Conservation (phyloP, 2,329 filamentous ascomycete genomes). For the Ophiostoma novo-ulmi region DNA sequence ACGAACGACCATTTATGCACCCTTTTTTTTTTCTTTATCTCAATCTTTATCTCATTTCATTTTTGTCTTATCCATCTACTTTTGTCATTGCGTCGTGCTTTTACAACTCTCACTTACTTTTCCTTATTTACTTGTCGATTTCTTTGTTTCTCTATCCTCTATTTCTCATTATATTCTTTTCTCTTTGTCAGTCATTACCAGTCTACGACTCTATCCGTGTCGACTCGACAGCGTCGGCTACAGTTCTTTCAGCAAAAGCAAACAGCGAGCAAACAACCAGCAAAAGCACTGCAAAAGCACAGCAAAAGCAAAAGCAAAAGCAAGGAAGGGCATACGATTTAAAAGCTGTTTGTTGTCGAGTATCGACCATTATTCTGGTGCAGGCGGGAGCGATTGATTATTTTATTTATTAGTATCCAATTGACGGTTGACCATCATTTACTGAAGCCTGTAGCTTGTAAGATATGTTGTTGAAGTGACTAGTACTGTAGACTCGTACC, state of each 20-base stretch:
- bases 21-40: background rate
- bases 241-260: background rate
- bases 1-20: conserved; percentile 24
- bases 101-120: background rate
- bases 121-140: background rate
- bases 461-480: too few species aligned
- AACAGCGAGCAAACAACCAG: too few species aligned
- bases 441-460: too few species aligned
- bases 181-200: background rate
- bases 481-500: too few species aligned
- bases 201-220: background rate
- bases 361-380: conserved; percentile 8
- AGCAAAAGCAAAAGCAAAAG: background rate
- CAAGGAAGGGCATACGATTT: background rate
- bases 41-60: background rate
- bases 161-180: background rate
- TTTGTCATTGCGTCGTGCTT: background rate
- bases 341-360: background rate
- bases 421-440: background rate
- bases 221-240: background rate
- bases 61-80: background rate
- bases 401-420: background rate
- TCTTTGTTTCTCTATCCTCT: background rate
- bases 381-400: conserved; percentile 11
- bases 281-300: background rate